phyloP scores from a whole-genome alignment of 1,139 yeast species.

The Geotrichum carabidarum region DNA sequence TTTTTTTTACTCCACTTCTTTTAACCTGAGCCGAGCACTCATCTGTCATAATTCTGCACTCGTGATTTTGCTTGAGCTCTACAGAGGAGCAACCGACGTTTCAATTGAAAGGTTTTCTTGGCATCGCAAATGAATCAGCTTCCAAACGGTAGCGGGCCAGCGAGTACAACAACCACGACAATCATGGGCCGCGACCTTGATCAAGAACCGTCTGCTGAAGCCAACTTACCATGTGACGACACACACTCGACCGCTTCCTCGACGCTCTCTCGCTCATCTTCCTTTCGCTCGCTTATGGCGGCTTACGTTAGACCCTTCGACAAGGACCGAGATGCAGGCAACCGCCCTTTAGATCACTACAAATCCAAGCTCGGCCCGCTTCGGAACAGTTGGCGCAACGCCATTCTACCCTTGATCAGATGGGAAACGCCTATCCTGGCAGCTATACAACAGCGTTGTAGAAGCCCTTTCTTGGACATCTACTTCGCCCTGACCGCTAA shows the following conservation, averaged over 20 bases:
- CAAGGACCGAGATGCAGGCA: conserved; percentile 59
- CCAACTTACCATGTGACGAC: not conserved
- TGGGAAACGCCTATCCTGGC: conserved; percentile 61
- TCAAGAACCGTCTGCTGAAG: not conserved
- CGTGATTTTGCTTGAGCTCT: too few relatives aligned
- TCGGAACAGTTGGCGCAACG: conserved; percentile 54
- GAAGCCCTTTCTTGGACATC: conserved; percentile 55
- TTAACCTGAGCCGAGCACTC: too few relatives aligned
- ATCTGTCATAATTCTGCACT: too few relatives aligned
- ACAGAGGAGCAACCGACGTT: too few relatives aligned
- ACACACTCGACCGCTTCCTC: not conserved
- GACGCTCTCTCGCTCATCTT: conserved; percentile 40
- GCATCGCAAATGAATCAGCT: too few relatives aligned
- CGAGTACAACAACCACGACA: not conserved
- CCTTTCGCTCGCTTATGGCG: conserved; percentile 28
- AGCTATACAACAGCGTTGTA: conserved; percentile 48
- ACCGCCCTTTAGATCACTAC: conserved; percentile 62
- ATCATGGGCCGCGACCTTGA: not conserved
- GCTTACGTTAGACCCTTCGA: conserved; percentile 30
- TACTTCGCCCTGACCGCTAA: conserved; percentile 89
- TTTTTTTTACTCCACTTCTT: too few relatives aligned
- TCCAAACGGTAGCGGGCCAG: not conserved
- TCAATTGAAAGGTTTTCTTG: too few relatives aligned
- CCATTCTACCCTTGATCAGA: conserved; percentile 55
- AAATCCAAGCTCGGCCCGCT: conserved; percentile 51